Evolutionary conservation across 768 basidiomycete genomes (phyloP).

Genomic region (Pulveroboletus sp.): DNA sequence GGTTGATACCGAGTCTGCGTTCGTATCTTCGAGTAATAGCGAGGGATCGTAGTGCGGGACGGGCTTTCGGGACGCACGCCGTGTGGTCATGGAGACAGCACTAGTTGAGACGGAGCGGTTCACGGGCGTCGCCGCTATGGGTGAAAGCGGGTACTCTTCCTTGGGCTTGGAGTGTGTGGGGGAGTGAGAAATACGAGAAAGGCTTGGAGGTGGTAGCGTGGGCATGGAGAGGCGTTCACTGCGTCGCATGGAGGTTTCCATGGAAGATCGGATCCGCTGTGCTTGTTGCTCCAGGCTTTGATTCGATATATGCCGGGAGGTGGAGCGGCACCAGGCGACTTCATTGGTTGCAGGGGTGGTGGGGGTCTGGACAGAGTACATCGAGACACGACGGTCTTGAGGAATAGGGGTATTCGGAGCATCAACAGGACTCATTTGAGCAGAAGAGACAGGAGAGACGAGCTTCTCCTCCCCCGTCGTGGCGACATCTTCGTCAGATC

Average conservation of each 20-base stretch:
- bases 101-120: constrained; percentile 29
- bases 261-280: constrained; percentile 31
- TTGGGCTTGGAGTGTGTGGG: constrained; percentile 13
- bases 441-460: constrained; percentile 13
- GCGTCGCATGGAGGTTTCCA: constrained; percentile 25
- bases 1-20: constrained; percentile 21
- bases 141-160: constrained; percentile 32
- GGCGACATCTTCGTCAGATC: constrained; percentile 21
- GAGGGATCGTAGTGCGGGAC: constrained; percentile 51
- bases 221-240: constrained; percentile 32
- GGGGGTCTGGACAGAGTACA: constrained; percentile 15
- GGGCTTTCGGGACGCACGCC: constrained; percentile 49
- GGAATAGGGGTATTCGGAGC: constrained; percentile 14
- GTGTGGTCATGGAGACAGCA: constrained; percentile 17
- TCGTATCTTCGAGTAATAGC: constrained; percentile 21
- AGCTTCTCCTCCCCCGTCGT: constrained; percentile 23
- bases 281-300: constrained; percentile 28
- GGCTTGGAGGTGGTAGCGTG: constrained; percentile 12
- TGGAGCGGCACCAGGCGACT: constrained; percentile 6
- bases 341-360: not conserved
- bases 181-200: constrained; percentile 16
- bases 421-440: constrained; percentile 19
- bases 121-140: constrained; percentile 18
- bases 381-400: constrained; percentile 18
- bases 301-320: constrained; percentile 11